phyloP scores from a whole-genome alignment of 2,329 filamentous ascomycete genomes.

The Penicillium rolfsii region DNA sequence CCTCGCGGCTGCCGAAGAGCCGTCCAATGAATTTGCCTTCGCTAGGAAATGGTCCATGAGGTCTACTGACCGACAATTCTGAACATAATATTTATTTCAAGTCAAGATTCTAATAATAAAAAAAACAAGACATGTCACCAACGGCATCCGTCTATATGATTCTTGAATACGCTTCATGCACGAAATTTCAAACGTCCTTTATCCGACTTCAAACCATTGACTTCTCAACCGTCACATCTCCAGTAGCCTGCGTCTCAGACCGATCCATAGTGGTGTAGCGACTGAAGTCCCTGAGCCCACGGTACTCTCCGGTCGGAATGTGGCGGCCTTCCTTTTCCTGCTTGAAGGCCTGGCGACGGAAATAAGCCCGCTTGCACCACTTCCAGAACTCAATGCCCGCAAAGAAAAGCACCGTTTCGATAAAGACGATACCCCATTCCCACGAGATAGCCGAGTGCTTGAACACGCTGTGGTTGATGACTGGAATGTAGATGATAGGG shows the following conservation, averaged over 20 bases:
- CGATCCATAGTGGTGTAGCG: constrained; percentile 41
- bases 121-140: background rate
- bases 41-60: too few species aligned
- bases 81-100: background rate
- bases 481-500: constrained; percentile 69
- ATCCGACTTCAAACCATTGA: constrained; percentile 32
- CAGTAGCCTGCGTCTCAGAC: constrained; percentile 34
- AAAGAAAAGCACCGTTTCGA: constrained; percentile 65
- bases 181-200: background rate
- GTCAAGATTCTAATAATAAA: background rate
- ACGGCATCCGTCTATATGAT: background rate
- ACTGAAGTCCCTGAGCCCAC: constrained; percentile 32
- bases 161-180: background rate
- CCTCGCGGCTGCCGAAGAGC: too few species aligned
- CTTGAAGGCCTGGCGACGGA: constrained; percentile 41
- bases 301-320: constrained; percentile 15
- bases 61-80: background rate
- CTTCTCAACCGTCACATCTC: constrained; percentile 32
- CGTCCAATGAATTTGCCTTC: background rate
- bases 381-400: constrained; percentile 68
- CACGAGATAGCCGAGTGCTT: constrained; percentile 67
- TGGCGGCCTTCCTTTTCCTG: constrained; percentile 11
- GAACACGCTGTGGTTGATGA: constrained; percentile 67
- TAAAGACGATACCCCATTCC: constrained; percentile 72
- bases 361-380: constrained; percentile 64